Conservation (phyloP, 257 asterid species). For the Dorcoceras hygrometricum region DNA sequence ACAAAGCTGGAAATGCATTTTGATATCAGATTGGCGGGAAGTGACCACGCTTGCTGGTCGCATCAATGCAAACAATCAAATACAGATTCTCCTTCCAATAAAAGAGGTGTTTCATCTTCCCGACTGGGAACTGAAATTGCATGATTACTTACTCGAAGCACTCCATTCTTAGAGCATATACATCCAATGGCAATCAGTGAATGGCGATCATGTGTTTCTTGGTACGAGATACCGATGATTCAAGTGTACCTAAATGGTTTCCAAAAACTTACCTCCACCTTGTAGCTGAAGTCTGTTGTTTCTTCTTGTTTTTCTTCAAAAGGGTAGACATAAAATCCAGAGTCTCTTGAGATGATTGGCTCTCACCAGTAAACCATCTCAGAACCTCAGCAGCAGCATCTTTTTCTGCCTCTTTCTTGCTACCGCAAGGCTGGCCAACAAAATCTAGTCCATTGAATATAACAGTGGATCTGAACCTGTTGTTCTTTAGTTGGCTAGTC, state of each 20-base stretch:
- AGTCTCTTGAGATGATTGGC: conserved; percentile 48
- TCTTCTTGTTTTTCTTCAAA: conserved; percentile 64
- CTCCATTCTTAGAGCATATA: not conserved
- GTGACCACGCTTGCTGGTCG: not conserved
- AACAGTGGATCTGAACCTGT: conserved; percentile 68
- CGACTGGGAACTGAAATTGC: not conserved
- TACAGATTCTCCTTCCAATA: conserved; percentile 9
- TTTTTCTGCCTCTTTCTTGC: conserved; percentile 92
- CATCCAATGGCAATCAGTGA: not conserved
- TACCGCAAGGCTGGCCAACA: conserved; percentile 63
- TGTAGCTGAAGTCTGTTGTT: conserved; percentile 36
- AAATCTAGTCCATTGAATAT: conserved; percentile 78
- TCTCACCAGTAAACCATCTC: conserved; percentile 81
- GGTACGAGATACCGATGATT: not conserved
- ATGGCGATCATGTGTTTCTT: not conserved
- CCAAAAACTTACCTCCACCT: conserved; percentile 57
- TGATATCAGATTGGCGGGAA: conserved; percentile 9
- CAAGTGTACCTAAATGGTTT: not conserved
- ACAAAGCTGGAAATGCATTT: conserved; percentile 5
- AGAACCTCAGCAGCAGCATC: conserved; percentile 92
- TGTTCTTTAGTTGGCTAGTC: conserved; percentile 56
- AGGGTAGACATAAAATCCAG: conserved; percentile 63
- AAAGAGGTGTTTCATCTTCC: conserved; percentile 13
- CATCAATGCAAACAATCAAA: not conserved
- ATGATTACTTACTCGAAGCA: not conserved